Base-by-base conservation (phyloP, 2,329 filamentous ascomycete species). In the Zymoseptoria pseudotritici region DNA sequence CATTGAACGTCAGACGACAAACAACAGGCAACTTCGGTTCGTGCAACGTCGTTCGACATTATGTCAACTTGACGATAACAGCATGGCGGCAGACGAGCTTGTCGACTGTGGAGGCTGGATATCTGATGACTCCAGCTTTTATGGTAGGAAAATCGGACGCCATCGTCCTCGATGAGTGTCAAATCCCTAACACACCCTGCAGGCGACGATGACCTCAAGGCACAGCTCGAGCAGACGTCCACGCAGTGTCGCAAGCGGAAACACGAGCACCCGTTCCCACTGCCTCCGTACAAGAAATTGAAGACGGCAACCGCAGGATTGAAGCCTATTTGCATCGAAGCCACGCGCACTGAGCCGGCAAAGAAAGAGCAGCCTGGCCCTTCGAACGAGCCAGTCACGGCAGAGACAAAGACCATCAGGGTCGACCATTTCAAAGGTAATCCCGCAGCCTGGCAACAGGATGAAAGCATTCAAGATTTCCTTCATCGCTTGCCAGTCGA, bases 401-500 rank as follows among this genome's bases (percentile, higher is more conserved):
- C 54, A 3, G 65, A 66, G 29, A 46, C 63, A 4, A 63, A 66
- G 29, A 46, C 63, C 17, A 36, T 66, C 20, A 72, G 83, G 2
- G 79, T 84, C 73, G 89, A 90, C 68, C 80, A 80, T 1, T 85
- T 85, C 65, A 79, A 83, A 59, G 83, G 82, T 36, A 60, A 79
- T 1, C 57, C 72, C 0, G 72, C 69, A 62, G 85, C 82, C 24
- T 85, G 86, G 78, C 87, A 88, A 71, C 77, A 86, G 26, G 76
- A 76, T 1, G 89, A 92, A 70, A 82, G 81, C 0, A 75, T 88
- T 1, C 73, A 82, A 7, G 80, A 82, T 0, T 95, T 96, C 66
- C 74, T 94, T 2, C 61, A 75, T 8, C 84, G 90, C 8, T 77
- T 92, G 0, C 87, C 87, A 0, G 89, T 90, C 0, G 80, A 81